Percentiles rank a stretch among this genome's conserved stretches.
Conservation (phyloP, 805 yeast species). For the Novakomyces olei region DNA sequence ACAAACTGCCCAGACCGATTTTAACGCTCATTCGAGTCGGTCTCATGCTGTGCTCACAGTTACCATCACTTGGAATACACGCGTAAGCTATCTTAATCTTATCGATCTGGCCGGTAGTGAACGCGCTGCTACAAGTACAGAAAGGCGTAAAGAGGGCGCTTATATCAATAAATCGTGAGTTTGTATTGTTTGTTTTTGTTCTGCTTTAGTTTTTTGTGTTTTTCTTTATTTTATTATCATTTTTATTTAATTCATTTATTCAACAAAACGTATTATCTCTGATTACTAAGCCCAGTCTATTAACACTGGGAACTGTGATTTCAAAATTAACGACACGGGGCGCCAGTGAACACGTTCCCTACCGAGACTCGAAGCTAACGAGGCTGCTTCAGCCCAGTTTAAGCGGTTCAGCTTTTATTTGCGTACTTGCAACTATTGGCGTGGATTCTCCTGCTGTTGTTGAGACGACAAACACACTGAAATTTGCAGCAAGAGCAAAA, state of each 20-base stretch:
- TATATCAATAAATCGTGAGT: constrained; percentile 87
- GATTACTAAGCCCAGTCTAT: too few species aligned
- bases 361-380: constrained; percentile 81
- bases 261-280: too few species aligned
- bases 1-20: constrained; percentile 74
- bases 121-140: constrained; percentile 48
- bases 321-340: constrained; percentile 37
- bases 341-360: constrained; percentile 51
- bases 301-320: constrained; percentile 84
- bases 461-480: constrained; percentile 65
- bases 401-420: constrained; percentile 65
- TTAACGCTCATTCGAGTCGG: constrained; percentile 66
- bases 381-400: constrained; percentile 78
- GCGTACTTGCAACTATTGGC: constrained; percentile 63
- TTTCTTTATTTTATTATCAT: too few species aligned
- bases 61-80: constrained; percentile 17
- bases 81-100: constrained; percentile 43
- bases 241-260: too few species aligned
- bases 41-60: constrained; percentile 78
- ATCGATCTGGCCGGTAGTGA: constrained; percentile 98
- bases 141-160: constrained; percentile 81
- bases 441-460: constrained; percentile 32
- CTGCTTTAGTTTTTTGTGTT: too few species aligned
- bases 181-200: too few species aligned
- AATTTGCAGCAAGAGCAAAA: constrained; percentile 88